Evolutionary conservation across 2,329 filamentous ascomycete species (phyloP).

Genomic region (Pseudohalonectria lignicola): DNA sequence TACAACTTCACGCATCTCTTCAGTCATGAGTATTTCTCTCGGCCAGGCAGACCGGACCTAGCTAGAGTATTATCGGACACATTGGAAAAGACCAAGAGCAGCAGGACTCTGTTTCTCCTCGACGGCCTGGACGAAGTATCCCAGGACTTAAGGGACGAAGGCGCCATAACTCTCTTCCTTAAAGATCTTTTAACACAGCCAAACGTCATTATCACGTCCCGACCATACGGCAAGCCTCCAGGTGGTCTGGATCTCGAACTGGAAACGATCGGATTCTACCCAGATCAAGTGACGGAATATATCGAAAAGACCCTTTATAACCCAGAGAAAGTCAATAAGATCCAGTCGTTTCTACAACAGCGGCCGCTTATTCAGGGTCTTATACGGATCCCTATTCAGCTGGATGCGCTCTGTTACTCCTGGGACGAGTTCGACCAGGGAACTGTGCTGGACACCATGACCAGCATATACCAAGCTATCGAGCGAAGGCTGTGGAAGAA

Average conservation of each 20-base stretch:
- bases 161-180: slow-evolving; percentile 13
- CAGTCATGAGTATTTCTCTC: slow-evolving; percentile 16
- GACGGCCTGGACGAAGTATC: slow-evolving; percentile 32
- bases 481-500: slow-evolving; percentile 24
- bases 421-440: no score
- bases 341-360: slow-evolving; percentile 20
- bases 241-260: slow-evolving; percentile 19
- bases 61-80: slow-evolving; percentile 6
- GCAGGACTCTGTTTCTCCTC: slow-evolving; percentile 24
- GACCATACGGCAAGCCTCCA: slow-evolving; percentile 15
- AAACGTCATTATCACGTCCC: slow-evolving; percentile 28
- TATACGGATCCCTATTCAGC: slow-evolving; percentile 28
- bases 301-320: slow-evolving; percentile 10
- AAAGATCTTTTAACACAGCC: slow-evolving; percentile 17
- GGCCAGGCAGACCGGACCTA: slow-evolving; percentile 6
- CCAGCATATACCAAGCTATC: slow-evolving; percentile 20
- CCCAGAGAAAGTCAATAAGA: slow-evolving; percentile 7
- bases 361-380: slow-evolving; percentile 21
- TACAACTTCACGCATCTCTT: slow-evolving; percentile 16
- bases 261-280: slow-evolving; percentile 27
- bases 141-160: slow-evolving; percentile 6
- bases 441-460: slow-evolving; percentile 31
- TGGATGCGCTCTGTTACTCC: slow-evolving; percentile 30
- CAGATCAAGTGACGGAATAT: slow-evolving; percentile 21
- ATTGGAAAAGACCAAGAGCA: slow-evolving; percentile 1